phyloP scores from a whole-genome alignment of 441 rosid genomes.

The Gossypium gossypioides region DNA sequence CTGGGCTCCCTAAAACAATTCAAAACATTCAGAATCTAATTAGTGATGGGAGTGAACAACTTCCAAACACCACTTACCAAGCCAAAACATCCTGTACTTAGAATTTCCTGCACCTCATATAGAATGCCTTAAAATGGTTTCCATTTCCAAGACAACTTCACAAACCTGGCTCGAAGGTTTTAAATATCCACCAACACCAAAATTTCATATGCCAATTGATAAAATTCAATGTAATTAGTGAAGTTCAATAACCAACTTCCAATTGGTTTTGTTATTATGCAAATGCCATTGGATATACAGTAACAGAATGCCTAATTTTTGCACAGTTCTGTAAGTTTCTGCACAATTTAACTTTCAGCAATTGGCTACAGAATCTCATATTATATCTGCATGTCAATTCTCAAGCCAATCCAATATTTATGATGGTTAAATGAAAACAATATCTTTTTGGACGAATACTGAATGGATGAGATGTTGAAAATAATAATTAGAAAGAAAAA shows the following conservation, averaged over 20 bases:
- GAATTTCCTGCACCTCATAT: background rate
- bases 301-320: background rate
- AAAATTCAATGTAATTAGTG: background rate
- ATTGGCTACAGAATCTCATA: background rate
- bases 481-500: background rate
- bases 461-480: background rate
- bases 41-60: background rate
- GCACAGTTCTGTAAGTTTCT: background rate
- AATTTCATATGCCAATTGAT: background rate
- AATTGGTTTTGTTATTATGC: background rate
- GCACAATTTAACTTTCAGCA: background rate
- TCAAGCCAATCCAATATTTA: background rate
- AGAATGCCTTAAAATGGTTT: background rate
- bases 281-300: background rate
- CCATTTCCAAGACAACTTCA: background rate
- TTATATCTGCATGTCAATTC: background rate
- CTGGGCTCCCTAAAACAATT: conserved; percentile 29
- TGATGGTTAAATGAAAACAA: background rate
- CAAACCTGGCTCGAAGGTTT: background rate
- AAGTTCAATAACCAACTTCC: background rate
- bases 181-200: background rate
- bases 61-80: background rate
- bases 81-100: background rate
- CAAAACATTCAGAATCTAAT: conserved; percentile 20
- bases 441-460: background rate